Percentiles rank a stretch among this genome's conserved stretches.
These are phyloP conservation scores for Rhodotorula glutinis DNA, from an alignment of 1,284 basidiomycete genomes.

Conservation along the genomic window DNA sequence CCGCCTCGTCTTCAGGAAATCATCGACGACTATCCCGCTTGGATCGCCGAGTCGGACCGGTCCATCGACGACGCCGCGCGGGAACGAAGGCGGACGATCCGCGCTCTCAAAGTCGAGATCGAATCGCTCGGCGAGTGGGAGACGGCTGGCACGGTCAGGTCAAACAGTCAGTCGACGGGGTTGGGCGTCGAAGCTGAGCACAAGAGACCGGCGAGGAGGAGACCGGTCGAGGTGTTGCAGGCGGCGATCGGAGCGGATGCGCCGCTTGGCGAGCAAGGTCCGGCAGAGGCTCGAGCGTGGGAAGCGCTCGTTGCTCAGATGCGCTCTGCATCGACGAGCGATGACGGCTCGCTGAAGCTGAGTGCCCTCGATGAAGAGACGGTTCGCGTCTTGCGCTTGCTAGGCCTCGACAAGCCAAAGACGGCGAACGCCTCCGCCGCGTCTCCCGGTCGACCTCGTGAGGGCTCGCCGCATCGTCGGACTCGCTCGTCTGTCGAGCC, in stretches of 20 bases:
- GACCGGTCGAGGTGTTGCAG: slow-evolving; percentile 8
- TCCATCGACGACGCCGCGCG: background rate
- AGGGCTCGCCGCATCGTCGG: background rate
- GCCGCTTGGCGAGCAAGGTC: background rate
- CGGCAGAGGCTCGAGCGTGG: background rate
- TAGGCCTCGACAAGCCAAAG: slow-evolving; percentile 5
- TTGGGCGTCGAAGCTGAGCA: background rate
- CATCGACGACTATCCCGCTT: slow-evolving; percentile 4
- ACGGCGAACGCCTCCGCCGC: background rate
- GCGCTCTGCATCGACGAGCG: background rate
- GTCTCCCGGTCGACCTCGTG: background rate
- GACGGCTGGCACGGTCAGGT: background rate
- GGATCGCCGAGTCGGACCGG: background rate
- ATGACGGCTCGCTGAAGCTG: background rate
- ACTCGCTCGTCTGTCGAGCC: background rate
- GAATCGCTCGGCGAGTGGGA: slow-evolving; percentile 9
- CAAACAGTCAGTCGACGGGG: slow-evolving; percentile 23
- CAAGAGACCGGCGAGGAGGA: background rate
- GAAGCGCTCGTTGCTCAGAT: background rate
- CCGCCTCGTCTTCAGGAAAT: slow-evolving; percentile 27
- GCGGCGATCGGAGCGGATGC: slow-evolving; percentile 1
- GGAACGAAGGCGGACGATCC: background rate
- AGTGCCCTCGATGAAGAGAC: slow-evolving; percentile 27
- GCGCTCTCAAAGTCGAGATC: slow-evolving; percentile 17
- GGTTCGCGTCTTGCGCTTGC: slow-evolving; percentile 18